Conservation (phyloP, 108 stramenopile species). For the Nitzschia putrida region DNA sequence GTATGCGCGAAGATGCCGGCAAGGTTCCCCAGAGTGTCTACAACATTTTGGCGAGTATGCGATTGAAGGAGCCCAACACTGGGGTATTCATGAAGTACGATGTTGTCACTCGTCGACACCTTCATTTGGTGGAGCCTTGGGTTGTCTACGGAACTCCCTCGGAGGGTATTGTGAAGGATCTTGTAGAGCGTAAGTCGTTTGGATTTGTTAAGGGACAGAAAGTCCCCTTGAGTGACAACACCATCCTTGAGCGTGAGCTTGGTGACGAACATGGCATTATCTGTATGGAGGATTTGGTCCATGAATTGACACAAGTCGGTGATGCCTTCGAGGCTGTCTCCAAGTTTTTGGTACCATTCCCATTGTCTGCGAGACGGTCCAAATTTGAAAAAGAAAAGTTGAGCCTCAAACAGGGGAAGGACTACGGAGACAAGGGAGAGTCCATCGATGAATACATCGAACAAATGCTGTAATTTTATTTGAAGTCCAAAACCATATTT, state of each 20-base stretch:
- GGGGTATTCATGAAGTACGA: conserved; percentile 81
- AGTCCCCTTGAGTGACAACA: conserved; percentile 81
- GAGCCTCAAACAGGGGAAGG: conserved; percentile 70
- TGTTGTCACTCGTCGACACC: conserved; percentile 47
- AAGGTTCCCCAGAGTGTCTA: conserved; percentile 48
- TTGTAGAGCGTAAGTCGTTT: conserved; percentile 72
- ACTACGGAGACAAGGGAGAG: conserved; percentile 87
- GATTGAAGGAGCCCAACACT: conserved; percentile 63
- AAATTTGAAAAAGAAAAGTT: conserved; percentile 77
- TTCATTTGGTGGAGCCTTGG: conserved; percentile 85
- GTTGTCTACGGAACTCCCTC: conserved; percentile 77
- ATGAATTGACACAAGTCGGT: conserved; percentile 54
- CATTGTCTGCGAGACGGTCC: conserved; percentile 64
- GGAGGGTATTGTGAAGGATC: conserved; percentile 69
- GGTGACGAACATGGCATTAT: conserved; percentile 75
- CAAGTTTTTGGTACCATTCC: conserved; percentile 83
- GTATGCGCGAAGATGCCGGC: conserved; percentile 65
- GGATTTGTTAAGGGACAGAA: conserved; percentile 63
- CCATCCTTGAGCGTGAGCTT: conserved; percentile 73
- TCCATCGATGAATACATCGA: conserved; percentile 81
- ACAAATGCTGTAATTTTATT: conserved; percentile 85
- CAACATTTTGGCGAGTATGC: conserved; percentile 52
- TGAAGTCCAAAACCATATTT: too few relatives aligned
- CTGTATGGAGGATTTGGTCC: conserved; percentile 89
- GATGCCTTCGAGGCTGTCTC: conserved; percentile 43